phyloP scores from a whole-genome alignment of 148 eudicot genomes.

The Heliamphora exappendiculata region DNA sequence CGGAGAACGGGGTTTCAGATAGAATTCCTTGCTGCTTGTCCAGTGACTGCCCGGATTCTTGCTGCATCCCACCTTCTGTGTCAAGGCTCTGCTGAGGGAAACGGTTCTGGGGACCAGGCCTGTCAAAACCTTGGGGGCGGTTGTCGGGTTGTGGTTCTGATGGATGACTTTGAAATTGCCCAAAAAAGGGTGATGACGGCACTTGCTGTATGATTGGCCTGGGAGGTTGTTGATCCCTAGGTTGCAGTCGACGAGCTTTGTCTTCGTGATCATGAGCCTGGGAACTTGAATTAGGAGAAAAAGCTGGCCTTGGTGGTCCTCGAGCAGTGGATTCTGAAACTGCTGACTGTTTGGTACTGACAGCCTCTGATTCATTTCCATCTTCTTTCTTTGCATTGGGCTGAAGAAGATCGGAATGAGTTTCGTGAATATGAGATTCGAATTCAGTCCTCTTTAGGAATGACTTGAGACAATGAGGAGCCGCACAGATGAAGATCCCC shows the following conservation, averaged over 20 bases:
- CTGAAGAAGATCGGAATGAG: conserved; percentile 59
- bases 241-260: conserved; percentile 37
- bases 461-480: conserved; percentile 89
- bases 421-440: conserved; percentile 57
- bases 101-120: conserved; percentile 22
- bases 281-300: conserved; percentile 45
- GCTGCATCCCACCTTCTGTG: conserved; percentile 31
- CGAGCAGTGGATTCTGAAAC: conserved; percentile 65
- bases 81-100: conserved; percentile 39
- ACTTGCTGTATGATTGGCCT: conserved; percentile 48
- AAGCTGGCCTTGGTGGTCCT: conserved; percentile 46
- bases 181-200: conserved; percentile 35
- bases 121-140: conserved; percentile 34
- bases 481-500: conserved; percentile 83
- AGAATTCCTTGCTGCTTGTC: conserved; percentile 37
- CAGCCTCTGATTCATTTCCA: conserved; percentile 51
- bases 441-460: conserved; percentile 71
- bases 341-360: conserved; percentile 46
- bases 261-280: conserved; percentile 51
- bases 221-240: conserved; percentile 53
- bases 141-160: conserved; percentile 37
- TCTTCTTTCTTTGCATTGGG: conserved; percentile 49
- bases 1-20: conserved; percentile 27
- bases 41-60: conserved; percentile 28
- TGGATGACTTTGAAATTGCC: conserved; percentile 31